Base-by-base conservation (phyloP, 257 asterid species). In the Jacaranda copaia region DNA sequence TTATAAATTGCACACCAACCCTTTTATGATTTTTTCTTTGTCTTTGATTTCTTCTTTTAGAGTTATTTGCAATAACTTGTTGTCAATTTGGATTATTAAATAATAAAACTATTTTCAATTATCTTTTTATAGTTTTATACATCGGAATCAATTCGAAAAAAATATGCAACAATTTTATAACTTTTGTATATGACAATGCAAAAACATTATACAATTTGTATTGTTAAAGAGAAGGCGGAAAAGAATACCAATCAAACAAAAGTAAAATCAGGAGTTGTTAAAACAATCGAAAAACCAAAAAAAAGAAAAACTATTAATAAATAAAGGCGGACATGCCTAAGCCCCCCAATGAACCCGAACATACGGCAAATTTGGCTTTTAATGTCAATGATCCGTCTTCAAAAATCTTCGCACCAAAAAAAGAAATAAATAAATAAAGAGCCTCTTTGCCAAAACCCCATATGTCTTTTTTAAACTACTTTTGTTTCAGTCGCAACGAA, bases 321-420 rank as follows among this genome's bases (percentile, higher is more conserved):
- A 32, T 16, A 62, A 72, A 65, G 82, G 78, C 82, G 84, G 78
- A 74, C 25, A 43, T 19, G 78, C 49, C 84, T 14, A 72, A 73
- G 87, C 42, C 70, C 10, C 32, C 18, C 19, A 13, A 46, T 59
- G 63, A 73, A 74, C 75, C 84, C 59, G 74, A 35, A 67, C 74
- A 81, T 51, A 64, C 81, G 87, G 84, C 85, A 76, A 79, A 43
- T 25, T 75, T 80, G 85, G 69, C 60, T 75, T 70, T 60, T 70
- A 74, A 11, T 66, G 77, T 63, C 76, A 79, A 73, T 61, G 16
- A 59, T 61, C 72, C 3, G 46, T 60, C 66, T 70, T 72, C 15
- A 42, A 59, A 13, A 59, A 13, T 18, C 19, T 9, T 13, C 64
- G 6, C 40, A 19, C 76, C 66, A n/a, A 66, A 59, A 66, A 38